phyloP scores from a whole-genome alignment of 441 rosid genomes.

The Macaranga tanarius region DNA sequence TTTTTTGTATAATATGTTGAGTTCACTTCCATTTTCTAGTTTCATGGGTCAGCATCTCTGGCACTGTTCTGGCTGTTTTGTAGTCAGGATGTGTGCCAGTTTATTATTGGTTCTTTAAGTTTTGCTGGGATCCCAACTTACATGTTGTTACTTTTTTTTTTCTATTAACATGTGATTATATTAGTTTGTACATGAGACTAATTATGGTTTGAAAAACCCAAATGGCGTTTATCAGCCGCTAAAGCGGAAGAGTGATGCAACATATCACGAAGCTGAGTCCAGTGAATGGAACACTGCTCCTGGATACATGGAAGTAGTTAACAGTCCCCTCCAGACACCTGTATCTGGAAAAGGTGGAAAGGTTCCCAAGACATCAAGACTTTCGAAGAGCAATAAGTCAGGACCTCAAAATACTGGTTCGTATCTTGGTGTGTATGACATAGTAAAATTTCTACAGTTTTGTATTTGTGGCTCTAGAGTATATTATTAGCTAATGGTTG shows the following conservation, averaged over 20 bases:
- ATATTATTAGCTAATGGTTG: not conserved
- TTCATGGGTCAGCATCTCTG: not conserved
- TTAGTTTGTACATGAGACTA: conserved; percentile 17
- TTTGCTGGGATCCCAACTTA: not conserved
- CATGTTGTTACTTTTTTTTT: not conserved
- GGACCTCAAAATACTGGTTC: conserved; percentile 58
- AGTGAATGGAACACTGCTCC: conserved; percentile 51
- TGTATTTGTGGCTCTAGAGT: conserved; percentile 12
- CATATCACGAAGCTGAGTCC: conserved; percentile 55
- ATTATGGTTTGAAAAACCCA: conserved; percentile 20
- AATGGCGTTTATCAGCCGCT: conserved; percentile 43
- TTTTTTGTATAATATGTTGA: not conserved
- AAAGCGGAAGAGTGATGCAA: conserved; percentile 72
- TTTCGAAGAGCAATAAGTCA: conserved; percentile 52
- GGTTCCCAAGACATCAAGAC: conserved; percentile 61
- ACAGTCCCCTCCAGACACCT: conserved; percentile 71
- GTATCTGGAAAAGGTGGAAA: conserved; percentile 73
- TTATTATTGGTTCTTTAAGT: conserved; percentile 9
- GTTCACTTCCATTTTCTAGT: not conserved
- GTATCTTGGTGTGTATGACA: conserved; percentile 55
- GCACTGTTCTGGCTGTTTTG: not conserved
- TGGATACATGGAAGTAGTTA: conserved; percentile 46
- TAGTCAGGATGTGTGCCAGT: not conserved
- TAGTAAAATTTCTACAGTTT: conserved; percentile 3
- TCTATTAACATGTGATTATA: not conserved